phyloP scores from a whole-genome alignment of 306 rosid species.

The Boehmeria nivea region DNA sequence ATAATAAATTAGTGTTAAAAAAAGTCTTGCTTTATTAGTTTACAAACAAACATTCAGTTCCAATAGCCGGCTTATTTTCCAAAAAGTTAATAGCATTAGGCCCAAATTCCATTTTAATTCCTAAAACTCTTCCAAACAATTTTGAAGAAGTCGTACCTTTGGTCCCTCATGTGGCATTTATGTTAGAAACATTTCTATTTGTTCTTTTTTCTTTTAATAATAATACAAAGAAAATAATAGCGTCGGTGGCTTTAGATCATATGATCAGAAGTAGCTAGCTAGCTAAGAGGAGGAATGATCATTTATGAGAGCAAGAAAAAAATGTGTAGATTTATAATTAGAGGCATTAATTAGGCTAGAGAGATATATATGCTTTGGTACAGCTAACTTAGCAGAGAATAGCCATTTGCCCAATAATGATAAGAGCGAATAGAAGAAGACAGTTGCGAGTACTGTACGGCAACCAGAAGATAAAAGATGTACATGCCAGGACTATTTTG shows the following conservation, averaged over 20 bases:
- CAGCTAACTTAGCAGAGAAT: neutral
- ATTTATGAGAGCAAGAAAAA: neutral
- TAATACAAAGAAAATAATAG: neutral
- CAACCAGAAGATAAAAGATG: neutral
- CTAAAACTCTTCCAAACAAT: too few species aligned
- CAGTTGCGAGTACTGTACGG: constrained; percentile 17
- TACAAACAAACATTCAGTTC: too few species aligned
- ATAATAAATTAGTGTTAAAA: too few species aligned
- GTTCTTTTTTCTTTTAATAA: too few species aligned
- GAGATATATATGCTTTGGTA: neutral
- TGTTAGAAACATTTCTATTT: too few species aligned
- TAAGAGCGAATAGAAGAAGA: constrained; percentile 5
- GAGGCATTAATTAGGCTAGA: constrained; percentile 1
- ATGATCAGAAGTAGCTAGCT: neutral
- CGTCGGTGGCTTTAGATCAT: neutral
- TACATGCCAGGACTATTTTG: neutral
- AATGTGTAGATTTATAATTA: neutral
- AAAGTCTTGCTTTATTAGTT: too few species aligned
- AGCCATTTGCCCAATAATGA: neutral
- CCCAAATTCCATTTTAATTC: too few species aligned
- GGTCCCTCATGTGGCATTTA: too few species aligned
- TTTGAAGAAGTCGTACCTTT: too few species aligned
- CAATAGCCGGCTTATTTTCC: too few species aligned
- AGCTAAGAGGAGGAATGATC: neutral
- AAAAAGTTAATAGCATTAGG: too few species aligned